Conservation (phyloP, 163 green algal genomes). For the Chlorella variabilis region DNA sequence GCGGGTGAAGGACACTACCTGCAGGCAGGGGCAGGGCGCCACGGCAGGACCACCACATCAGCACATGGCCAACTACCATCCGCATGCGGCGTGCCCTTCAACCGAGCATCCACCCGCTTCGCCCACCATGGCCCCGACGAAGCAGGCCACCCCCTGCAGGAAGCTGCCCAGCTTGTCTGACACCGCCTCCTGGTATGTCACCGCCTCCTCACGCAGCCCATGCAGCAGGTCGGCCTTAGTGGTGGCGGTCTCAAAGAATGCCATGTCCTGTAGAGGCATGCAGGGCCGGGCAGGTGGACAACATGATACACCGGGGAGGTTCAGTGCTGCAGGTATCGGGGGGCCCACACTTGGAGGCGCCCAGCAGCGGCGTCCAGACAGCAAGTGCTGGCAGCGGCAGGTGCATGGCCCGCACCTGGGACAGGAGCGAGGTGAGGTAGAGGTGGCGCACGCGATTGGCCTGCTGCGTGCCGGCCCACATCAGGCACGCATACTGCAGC, state of each 20-base stretch:
- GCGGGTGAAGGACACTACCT: conserved; percentile 58
- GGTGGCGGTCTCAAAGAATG: conserved; percentile 73
- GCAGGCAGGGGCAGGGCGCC: not conserved
- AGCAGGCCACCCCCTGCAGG: conserved; percentile 55
- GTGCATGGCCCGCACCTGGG: too few relatives aligned
- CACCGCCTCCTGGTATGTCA: conserved; percentile 45
- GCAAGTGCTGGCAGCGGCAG: too few relatives aligned
- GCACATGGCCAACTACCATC: not conserved
- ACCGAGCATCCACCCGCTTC: too few relatives aligned
- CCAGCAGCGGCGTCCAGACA: too few relatives aligned
- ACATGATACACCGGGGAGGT: too few relatives aligned
- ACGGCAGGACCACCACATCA: not conserved
- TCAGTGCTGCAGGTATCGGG: too few relatives aligned
- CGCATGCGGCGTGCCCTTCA: too few relatives aligned
- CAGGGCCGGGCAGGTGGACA: too few relatives aligned
- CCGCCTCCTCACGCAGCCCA: conserved; percentile 79
- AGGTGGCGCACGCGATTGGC: conserved; percentile 63
- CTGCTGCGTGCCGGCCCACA: conserved; percentile 59
- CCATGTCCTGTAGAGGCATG: conserved; percentile 63
- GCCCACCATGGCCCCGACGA: conserved; percentile 52
- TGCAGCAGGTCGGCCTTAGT: conserved; percentile 60
- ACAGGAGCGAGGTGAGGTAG: conserved; percentile 69
- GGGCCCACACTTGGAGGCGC: too few relatives aligned
- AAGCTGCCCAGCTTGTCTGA: conserved; percentile 53
- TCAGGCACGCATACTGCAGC: conserved; percentile 50